Conservation (phyloP, 371 early-diverging fungal species). For the Mucor mucedo region DNA sequence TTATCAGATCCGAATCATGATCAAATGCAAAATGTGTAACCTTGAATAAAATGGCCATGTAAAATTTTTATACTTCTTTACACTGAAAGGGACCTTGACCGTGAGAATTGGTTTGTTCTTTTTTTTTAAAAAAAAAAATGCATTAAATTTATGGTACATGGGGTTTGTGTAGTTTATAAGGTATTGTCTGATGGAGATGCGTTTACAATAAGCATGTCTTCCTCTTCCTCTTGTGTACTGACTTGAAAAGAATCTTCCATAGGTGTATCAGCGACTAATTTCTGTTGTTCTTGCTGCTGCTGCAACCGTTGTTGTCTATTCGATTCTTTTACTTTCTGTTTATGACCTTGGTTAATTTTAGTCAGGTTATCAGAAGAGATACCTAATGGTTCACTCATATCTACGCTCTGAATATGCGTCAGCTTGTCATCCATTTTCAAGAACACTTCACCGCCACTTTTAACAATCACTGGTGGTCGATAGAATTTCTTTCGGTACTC, state of each 20-base stretch:
- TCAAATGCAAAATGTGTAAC: too few relatives aligned
- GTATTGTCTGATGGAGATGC: neutral
- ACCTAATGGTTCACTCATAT: conserved; percentile 39
- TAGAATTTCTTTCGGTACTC: conserved; percentile 56
- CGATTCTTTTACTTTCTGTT: neutral
- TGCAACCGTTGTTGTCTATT: neutral
- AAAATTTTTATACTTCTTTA: too few relatives aligned
- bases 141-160: neutral
- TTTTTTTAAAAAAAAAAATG: too few relatives aligned
- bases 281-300: conserved; percentile 1
- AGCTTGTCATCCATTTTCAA: conserved; percentile 57
- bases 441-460: conserved; percentile 63
- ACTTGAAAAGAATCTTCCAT: conserved; percentile 9
- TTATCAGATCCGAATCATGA: too few relatives aligned
- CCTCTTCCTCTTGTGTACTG: conserved; percentile 13
- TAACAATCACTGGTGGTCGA: conserved; percentile 59
- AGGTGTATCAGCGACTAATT: neutral
- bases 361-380: conserved; percentile 23
- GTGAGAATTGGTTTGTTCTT: too few relatives aligned
- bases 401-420: conserved; percentile 36
- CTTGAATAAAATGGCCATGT: too few relatives aligned
- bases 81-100: too few relatives aligned
- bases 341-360: conserved; percentile 16
- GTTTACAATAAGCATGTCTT: neutral
- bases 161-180: neutral